Conservation (phyloP, 176 grass and related monocot genomes). For the Ensete ventricosum region DNA sequence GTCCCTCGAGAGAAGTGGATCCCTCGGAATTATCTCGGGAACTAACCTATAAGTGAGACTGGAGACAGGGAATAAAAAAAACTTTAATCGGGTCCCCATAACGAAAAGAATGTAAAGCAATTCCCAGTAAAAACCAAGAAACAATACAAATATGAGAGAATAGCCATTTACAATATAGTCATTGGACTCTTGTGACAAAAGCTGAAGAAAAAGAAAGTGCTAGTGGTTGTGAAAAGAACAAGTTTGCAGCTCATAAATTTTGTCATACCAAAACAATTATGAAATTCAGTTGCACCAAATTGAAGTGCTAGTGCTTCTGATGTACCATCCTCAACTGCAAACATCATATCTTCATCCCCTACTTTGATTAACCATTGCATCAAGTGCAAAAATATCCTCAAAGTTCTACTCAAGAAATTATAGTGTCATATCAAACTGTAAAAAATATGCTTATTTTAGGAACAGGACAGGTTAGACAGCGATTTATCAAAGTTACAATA, state of each 20-base stretch:
- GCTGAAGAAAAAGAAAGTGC: background rate
- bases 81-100: background rate
- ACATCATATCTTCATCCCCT: background rate
- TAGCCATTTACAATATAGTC: too few relatives aligned
- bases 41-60: conserved; percentile 38
- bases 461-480: background rate
- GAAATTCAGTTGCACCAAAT: background rate
- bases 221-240: background rate
- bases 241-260: too few relatives aligned
- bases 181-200: background rate
- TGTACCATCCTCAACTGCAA: background rate
- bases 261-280: background rate
- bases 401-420: background rate
- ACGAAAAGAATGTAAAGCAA: conserved; percentile 1
- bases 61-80: conserved; percentile 4
- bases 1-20: conserved; percentile 31
- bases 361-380: background rate
- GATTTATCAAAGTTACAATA: background rate
- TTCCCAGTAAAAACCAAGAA: background rate
- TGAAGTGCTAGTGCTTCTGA: background rate
- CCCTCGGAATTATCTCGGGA: conserved; percentile 13
- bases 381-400: background rate
- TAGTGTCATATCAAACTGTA: background rate
- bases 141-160: too few relatives aligned
- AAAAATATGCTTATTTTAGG: background rate